These are phyloP conservation scores for Paramecium tetraurelia DNA, from an alignment of 73 alveolate species.

Conservation along the genomic window DNA sequence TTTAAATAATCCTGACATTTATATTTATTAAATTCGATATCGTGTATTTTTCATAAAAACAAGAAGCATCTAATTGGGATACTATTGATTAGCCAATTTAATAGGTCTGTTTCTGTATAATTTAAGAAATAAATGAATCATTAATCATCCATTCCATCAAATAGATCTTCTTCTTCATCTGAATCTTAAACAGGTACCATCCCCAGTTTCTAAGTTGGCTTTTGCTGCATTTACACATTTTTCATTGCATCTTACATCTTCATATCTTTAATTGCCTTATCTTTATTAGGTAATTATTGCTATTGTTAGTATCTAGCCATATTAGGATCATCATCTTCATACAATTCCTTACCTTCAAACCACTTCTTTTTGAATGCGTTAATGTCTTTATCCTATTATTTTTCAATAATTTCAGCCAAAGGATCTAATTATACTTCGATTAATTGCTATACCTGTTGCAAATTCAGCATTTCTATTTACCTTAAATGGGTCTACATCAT, in stretches of 20 bases:
- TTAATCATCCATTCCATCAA: background rate
- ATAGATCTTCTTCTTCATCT: conserved; percentile 50
- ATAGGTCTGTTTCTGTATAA: background rate
- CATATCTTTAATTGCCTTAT: conserved; percentile 56
- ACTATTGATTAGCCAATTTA: background rate
- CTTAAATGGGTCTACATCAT: conserved; percentile 55
- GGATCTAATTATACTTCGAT: background rate
- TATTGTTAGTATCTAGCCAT: background rate
- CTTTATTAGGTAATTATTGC: conserved; percentile 1
- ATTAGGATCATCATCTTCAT: conserved; percentile 28
- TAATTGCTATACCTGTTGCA: background rate
- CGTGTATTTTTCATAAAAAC: background rate
- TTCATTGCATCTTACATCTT: conserved; percentile 51
- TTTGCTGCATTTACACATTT: conserved; percentile 25
- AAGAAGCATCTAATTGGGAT: too few species aligned
- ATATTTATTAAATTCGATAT: background rate
- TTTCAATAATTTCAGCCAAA: background rate
- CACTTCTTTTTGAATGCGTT: background rate
- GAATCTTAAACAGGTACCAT: conserved; percentile 57
- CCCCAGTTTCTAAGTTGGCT: conserved; percentile 55
- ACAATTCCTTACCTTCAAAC: conserved; percentile 54
- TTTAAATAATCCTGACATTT: conserved; percentile 45
- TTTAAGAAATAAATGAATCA: background rate
- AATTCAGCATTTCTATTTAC: background rate
- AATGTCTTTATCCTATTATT: background rate